Evolutionary conservation across 73 alveolate species (phyloP).

Genomic region (Symbiodinium natans): DNA sequence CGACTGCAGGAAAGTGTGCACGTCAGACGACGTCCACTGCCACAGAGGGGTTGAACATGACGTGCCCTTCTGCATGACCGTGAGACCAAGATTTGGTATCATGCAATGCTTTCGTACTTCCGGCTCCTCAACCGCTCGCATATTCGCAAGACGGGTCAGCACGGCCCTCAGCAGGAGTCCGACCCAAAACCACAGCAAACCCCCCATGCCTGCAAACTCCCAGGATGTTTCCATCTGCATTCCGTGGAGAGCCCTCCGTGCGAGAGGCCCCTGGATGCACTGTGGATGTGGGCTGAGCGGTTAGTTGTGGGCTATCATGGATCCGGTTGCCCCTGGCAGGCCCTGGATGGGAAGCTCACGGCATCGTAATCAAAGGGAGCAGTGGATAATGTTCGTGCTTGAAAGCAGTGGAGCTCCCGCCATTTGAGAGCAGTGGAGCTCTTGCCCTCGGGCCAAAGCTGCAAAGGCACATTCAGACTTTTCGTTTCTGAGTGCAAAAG

Average conservation of each 20-base stretch:
- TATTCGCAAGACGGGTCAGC: conserved; percentile 30
- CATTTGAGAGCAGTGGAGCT: too few relatives aligned
- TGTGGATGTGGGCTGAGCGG: not conserved
- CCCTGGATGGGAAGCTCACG: conserved; percentile 31
- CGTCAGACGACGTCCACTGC: too few relatives aligned
- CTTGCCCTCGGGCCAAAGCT: too few relatives aligned
- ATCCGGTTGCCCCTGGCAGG: not conserved
- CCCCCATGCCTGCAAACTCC: too few relatives aligned
- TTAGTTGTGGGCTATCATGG: too few relatives aligned
- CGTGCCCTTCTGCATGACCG: too few relatives aligned
- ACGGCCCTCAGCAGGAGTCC: conserved; percentile 2
- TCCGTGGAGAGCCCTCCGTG: conserved; percentile 38
- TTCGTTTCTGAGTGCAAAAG: too few relatives aligned
- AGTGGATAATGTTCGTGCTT: too few relatives aligned
- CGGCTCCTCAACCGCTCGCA: conserved; percentile 57
- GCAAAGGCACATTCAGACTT: too few relatives aligned
- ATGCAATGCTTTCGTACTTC: conserved; percentile 29
- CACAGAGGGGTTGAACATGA: too few relatives aligned
- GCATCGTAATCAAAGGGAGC: not conserved
- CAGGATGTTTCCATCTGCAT: conserved; percentile 41
- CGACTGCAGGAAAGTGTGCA: conserved; percentile 36
- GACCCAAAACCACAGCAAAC: too few relatives aligned
- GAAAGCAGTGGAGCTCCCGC: too few relatives aligned
- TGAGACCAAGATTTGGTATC: conserved; percentile 71
- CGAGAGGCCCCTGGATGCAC: conserved; percentile 42